These are phyloP conservation scores for Orbilia ellipsospora DNA, from an alignment of 2,329 filamentous ascomycete species.

Conservation along the genomic window DNA sequence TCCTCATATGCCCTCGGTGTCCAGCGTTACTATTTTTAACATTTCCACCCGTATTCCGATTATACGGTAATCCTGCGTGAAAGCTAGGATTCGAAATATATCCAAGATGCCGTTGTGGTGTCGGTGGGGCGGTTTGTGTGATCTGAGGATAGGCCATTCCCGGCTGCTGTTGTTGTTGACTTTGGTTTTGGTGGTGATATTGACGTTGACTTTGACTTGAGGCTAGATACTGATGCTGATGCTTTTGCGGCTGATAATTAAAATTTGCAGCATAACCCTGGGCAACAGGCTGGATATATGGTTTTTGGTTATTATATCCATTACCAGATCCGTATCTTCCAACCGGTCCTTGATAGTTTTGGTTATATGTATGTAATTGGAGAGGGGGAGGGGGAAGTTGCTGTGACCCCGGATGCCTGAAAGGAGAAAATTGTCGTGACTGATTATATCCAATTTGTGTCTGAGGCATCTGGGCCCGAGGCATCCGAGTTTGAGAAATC, in stretches of 20 bases:
- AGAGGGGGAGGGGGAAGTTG: not conserved
- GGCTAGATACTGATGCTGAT: not conserved
- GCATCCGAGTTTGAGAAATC: constrained; percentile 1
- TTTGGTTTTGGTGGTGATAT: not conserved
- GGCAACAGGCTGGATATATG: not conserved
- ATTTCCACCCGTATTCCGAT: constrained; percentile 6
- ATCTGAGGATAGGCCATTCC: not conserved
- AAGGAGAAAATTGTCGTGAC: not conserved
- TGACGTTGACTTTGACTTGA: not conserved
- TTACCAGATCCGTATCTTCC: constrained; percentile 6
- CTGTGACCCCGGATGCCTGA: constrained; percentile 3
- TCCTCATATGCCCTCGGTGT: constrained; percentile 21
- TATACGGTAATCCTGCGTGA: not conserved
- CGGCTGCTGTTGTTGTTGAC: constrained; percentile 21
- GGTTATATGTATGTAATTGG: constrained; percentile 2
- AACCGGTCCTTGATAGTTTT: constrained; percentile 14
- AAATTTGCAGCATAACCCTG: constrained; percentile 20
- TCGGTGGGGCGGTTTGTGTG: constrained; percentile 34
- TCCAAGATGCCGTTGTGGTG: constrained; percentile 23
- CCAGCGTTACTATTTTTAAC: constrained; percentile 2
- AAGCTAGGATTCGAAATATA: constrained; percentile 16
- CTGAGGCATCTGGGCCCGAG: constrained; percentile 10
- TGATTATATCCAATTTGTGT: constrained; percentile 7
- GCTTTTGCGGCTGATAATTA: not conserved
- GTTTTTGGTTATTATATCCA: constrained; percentile 4